Evolutionary conservation across 2,329 filamentous ascomycete genomes (phyloP), one percentile per base, ranked within the genome.

Genomic region (Fusarium nygamai): DNA sequence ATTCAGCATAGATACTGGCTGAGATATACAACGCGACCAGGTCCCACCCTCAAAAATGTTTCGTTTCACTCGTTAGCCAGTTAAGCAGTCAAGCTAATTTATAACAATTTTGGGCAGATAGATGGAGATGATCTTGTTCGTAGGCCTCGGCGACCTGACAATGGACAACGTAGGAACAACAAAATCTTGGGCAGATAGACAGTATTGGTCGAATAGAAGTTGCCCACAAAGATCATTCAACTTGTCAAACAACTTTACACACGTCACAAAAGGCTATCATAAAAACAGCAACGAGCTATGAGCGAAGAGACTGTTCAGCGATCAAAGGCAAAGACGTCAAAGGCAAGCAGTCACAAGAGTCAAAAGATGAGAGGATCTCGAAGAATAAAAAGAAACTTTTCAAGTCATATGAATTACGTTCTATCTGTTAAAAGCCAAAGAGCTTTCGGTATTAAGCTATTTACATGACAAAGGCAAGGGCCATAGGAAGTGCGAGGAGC

Each of bases 361-460:
- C 12, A 20, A 7, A 44, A 20, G 34, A 5, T 3, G 12, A n/a
- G 19, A 12, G 24, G 4, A 16, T 27, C 13, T n/a, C 5, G 31
- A 41, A 27, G 3, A n/a, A 11, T 22, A 29, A 48, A 12, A n/a
- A 50, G 51, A 17, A 29, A 31, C 39, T 54, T 53, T 61, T 56
- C n/a, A 34, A 41, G 38, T 50, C 43, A 34, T 19, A 68, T 69
- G 36, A 20, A 69, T 62, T 68, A 69, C 31, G 59, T 60, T 59
- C 60, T 70, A 70, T 65, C 53, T 65, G 31, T 38, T 47, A 27
- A 65, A 59, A 54, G 59, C 79, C 36, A 67, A 80, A 54, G 29
- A 13, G 60, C 66, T 54, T 27, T 19, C 60, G 33, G 31, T 41
- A 70, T 59, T 58, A 70, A 70, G 46, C 41, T 71, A 71, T 71